A percentile compares a stretch with the other conserved stretches of the same genome.
These are phyloP conservation scores for Teunomyces pallodes DNA, from an alignment of 805 yeast genomes.

Conservation along the genomic window DNA sequence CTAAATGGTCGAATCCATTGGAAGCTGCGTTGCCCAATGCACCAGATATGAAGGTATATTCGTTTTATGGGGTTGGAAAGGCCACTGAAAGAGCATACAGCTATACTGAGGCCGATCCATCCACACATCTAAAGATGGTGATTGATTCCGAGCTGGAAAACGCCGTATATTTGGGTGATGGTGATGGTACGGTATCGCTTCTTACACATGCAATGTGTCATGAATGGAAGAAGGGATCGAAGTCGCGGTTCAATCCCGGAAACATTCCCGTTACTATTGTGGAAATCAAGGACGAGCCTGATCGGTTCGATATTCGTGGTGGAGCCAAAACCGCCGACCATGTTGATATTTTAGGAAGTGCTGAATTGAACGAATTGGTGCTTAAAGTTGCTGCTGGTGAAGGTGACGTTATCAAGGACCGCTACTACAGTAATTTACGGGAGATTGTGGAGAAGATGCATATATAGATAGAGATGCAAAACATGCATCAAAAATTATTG, in stretches of 20 bases:
- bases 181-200: slow-evolving; percentile 93
- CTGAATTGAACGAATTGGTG: slow-evolving; percentile 84
- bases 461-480: slow-evolving; percentile 23
- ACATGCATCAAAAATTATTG: neutral
- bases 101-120: slow-evolving; percentile 62
- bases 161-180: slow-evolving; percentile 82
- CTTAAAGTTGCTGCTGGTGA: slow-evolving; percentile 79
- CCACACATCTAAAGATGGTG: slow-evolving; percentile 58
- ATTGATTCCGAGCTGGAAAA: slow-evolving; percentile 62
- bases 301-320: slow-evolving; percentile 89
- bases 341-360: slow-evolving; percentile 92
- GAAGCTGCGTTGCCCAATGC: slow-evolving; percentile 92
- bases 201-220: slow-evolving; percentile 89
- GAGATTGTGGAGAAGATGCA: slow-evolving; percentile 60
- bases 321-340: slow-evolving; percentile 98
- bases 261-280: slow-evolving; percentile 69
- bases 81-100: slow-evolving; percentile 93
- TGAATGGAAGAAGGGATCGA: slow-evolving; percentile 69
- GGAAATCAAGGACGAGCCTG: slow-evolving; percentile 92
- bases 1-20: slow-evolving; percentile 91
- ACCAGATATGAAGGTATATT: slow-evolving; percentile 83
- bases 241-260: slow-evolving; percentile 78
- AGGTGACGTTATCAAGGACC: slow-evolving; percentile 64
- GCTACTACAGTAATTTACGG: slow-evolving; percentile 55
- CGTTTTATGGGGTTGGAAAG: slow-evolving; percentile 95